Conservation (phyloP, 148 eudicot genomes). For the Camellia japonica region DNA sequence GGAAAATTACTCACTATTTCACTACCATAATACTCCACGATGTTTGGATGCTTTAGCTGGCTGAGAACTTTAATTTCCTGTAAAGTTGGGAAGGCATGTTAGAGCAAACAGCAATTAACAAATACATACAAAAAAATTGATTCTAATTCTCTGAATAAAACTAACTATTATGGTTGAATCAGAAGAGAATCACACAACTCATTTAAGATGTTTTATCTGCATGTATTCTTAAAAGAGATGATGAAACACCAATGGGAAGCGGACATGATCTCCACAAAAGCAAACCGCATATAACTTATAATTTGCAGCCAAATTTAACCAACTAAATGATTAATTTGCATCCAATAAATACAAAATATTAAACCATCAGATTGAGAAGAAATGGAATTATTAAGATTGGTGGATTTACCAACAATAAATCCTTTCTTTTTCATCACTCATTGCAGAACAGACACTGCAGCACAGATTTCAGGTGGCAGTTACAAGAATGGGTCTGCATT, state of each 20-base stretch:
- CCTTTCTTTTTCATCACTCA: neutral
- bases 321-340: neutral
- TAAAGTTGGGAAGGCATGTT: slow-evolving; percentile 8
- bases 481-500: neutral
- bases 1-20: slow-evolving; percentile 66
- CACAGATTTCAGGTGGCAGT: neutral
- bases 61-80: slow-evolving; percentile 93
- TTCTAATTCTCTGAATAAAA: neutral
- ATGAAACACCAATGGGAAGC: neutral
- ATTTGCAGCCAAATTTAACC: neutral
- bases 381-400: neutral
- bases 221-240: neutral
- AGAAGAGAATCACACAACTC: neutral
- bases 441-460: neutral
- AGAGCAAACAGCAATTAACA: neutral
- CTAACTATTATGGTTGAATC: neutral
- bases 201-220: neutral
- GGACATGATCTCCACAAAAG: neutral
- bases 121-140: neutral
- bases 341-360: too few relatives aligned
- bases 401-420: neutral
- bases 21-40: slow-evolving; percentile 97
- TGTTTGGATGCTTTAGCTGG: slow-evolving; percentile 82
- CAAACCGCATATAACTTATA: neutral
- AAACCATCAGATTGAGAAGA: neutral